These are phyloP conservation scores for Penicillium longicatenatum DNA, from an alignment of 495 filamentous ascomycete genomes.

Conservation along the genomic window DNA sequence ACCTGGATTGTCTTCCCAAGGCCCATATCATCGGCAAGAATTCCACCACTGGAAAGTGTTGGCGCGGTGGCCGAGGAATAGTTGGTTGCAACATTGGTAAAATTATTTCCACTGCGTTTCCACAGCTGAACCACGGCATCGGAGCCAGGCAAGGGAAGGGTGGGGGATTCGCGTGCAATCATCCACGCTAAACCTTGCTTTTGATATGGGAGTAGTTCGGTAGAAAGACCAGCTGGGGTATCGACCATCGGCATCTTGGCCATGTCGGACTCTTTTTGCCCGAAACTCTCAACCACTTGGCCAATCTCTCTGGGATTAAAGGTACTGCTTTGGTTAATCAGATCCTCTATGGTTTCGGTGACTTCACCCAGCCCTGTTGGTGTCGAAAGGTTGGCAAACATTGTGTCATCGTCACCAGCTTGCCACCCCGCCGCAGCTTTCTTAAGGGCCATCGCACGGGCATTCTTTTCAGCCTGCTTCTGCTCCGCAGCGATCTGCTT, in stretches of 20 bases:
- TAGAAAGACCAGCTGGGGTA: constrained; percentile 63
- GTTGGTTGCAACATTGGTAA: constrained; percentile 76
- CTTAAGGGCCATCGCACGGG: constrained; percentile 43
- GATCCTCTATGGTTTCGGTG: constrained; percentile 56
- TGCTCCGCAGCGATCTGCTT: constrained; percentile 45
- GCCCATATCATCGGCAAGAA: constrained; percentile 94
- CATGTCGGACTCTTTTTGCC: constrained; percentile 66
- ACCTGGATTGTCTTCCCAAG: constrained; percentile 90
- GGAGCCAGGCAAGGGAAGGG: constrained; percentile 61
- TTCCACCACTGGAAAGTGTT: constrained; percentile 63
- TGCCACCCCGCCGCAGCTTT: constrained; percentile 37
- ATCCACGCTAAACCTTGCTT: constrained; percentile 85
- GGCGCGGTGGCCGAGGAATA: constrained; percentile 61
- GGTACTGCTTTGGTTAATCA: constrained; percentile 66
- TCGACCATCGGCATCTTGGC: constrained; percentile 72
- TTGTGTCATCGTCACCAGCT: constrained; percentile 21
- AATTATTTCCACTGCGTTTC: constrained; percentile 59
- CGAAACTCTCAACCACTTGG: constrained; percentile 68
- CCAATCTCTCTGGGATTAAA: constrained; percentile 71
- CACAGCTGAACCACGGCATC: constrained; percentile 77
- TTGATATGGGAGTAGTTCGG: constrained; percentile 78
- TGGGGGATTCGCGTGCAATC: constrained; percentile 70
- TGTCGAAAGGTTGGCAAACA: constrained; percentile 36
- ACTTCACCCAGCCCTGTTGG: constrained; percentile 24
- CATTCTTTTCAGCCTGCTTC: constrained; percentile 52